Evolutionary conservation across 2,329 filamentous ascomycete species (phyloP).

Genomic region (Coniochaeta sp.): DNA sequence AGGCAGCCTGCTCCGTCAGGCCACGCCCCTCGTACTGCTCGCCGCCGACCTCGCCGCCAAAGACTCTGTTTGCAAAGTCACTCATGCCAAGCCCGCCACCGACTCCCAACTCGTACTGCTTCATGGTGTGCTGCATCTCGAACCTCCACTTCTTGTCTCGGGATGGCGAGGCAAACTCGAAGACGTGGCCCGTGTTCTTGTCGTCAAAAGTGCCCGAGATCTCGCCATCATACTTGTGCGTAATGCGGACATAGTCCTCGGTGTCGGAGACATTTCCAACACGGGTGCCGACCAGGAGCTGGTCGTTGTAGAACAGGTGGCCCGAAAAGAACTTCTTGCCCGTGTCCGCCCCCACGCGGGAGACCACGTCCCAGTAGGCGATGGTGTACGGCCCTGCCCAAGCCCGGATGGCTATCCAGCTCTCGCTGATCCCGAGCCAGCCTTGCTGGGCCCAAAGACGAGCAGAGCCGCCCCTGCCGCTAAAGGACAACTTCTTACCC

Average conservation of each 20-base stretch:
- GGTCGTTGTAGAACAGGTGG: slow-evolving; percentile 3
- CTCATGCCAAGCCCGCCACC: neutral
- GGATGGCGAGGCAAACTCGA: neutral
- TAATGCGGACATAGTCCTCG: neutral
- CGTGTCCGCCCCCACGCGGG: neutral
- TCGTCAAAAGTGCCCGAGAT: neutral
- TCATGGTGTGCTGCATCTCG: slow-evolving; percentile 3
- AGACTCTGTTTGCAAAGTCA: slow-evolving; percentile 1
- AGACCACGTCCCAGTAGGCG: neutral
- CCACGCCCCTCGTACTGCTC: slow-evolving; percentile 3
- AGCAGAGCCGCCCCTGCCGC: neutral
- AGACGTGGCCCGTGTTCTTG: slow-evolving; percentile 2
- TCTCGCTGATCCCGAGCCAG: slow-evolving; percentile 3
- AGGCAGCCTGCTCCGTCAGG: slow-evolving; percentile 2
- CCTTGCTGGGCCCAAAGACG: slow-evolving; percentile 1
- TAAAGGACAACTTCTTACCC: neutral
- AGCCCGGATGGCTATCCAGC: slow-evolving; percentile 1
- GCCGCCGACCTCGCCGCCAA: slow-evolving; percentile 2
- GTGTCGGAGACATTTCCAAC: neutral
- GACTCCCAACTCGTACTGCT: slow-evolving; percentile 3
- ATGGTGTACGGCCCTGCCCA: slow-evolving; percentile 4
- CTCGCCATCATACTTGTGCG: neutral
- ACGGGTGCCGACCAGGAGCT: slow-evolving; percentile 3
- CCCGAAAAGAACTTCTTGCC: slow-evolving; percentile 1
- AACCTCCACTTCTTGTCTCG: slow-evolving; percentile 2